These are phyloP conservation scores for Apiospora koreana DNA, from an alignment of 2,329 filamentous ascomycete genomes.

Conservation along the genomic window DNA sequence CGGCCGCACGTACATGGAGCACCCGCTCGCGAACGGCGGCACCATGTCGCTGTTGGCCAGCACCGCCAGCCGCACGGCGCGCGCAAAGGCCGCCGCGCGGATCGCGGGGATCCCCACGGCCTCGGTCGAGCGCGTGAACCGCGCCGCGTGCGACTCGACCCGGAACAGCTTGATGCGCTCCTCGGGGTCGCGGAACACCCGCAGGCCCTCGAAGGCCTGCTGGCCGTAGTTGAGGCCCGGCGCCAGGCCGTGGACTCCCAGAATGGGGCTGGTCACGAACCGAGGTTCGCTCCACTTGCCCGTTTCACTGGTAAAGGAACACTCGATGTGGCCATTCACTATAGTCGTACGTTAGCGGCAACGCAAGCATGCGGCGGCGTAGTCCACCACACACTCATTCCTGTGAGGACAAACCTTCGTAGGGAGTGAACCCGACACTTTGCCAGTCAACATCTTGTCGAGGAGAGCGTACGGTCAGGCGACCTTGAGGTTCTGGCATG, in stretches of 20 bases:
- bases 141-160: constrained; percentile 60
- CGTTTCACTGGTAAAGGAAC: background rate
- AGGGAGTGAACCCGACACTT: too few relatives aligned
- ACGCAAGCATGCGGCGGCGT: too few relatives aligned
- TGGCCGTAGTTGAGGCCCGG: constrained; percentile 8
- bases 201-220: background rate
- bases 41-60: constrained; percentile 67
- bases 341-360: too few relatives aligned
- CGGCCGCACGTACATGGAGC: constrained; percentile 68
- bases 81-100: constrained; percentile 59
- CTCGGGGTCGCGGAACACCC: background rate
- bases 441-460: too few relatives aligned
- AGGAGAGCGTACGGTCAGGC: too few relatives aligned
- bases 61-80: constrained; percentile 60
- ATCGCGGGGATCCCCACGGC: constrained; percentile 65
- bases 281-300: background rate
- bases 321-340: constrained; percentile 1
- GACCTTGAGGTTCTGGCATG: too few relatives aligned
- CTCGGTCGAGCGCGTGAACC: constrained; percentile 62
- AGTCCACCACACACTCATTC: too few relatives aligned
- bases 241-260: background rate
- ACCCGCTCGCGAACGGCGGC: constrained; percentile 62
- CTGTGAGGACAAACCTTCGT: too few relatives aligned
- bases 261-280: background rate
- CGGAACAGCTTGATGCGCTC: constrained; percentile 64